Evolutionary conservation across 306 rosid genomes (phyloP), one percentile per base, ranked within the genome.

Genomic region (Crotalaria pallida): DNA sequence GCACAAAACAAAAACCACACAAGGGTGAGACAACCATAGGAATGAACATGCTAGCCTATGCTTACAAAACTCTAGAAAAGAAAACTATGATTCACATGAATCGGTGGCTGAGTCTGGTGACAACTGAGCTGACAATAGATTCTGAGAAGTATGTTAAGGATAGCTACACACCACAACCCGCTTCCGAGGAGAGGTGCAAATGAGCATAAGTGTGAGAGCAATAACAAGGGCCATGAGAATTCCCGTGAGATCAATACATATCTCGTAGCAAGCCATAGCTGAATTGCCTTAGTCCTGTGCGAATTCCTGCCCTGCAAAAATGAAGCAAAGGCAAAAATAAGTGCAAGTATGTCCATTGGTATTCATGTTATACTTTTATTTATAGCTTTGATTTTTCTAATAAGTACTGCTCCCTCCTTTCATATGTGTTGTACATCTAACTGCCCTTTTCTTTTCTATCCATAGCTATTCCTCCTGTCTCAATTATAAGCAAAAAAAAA

Each of bases 91-190:
- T 57, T 24, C 31, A 29, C 6, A 31, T 31, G 52, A 38, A 27
- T 8, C 19, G 4, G 29, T 13, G 58, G 0, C 11, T 9, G 71
- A 50, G 51, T 23, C 5, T 31, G 10, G 33, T 6, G n/a, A 21
- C 13, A 19, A 23, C 31, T 8, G 2, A 36, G 15, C 31, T 8
- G 1, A 36, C 23, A 27, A 9, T 0, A 49, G 33, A 45, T 17
- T 6, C 5, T 3, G 17, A 34, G 5, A 21, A 43, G 2, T 15
- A 69, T 7, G 43, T 69, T 24, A 73, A 58, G 47, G 53, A 8
- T 18, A 16, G 38, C 81, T 86, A 76, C 27, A 77, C 48, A 59
- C 79, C 47, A 87, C 51, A 11, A 81, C 77, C 73, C 94, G 15
- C 61, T 78, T 81, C 11, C 26, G 24, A n/a, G 67, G 4, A 7